Conservation (phyloP, 192 early-diverging fungal genomes). For the Linnemannia elongata region DNA sequence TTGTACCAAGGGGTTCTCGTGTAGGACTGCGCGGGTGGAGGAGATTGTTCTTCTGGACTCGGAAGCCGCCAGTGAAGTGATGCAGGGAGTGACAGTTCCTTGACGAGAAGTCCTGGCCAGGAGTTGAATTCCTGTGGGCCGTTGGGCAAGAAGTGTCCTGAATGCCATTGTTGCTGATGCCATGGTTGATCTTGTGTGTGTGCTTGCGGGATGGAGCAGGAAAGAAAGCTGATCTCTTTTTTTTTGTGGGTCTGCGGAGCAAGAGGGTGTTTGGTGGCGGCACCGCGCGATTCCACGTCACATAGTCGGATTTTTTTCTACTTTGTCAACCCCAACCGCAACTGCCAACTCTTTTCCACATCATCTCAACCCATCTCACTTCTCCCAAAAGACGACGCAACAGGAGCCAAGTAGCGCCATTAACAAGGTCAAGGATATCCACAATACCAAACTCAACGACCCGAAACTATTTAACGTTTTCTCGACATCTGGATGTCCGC, state of each 20-base stretch:
- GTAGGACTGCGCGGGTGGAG: slow-evolving; percentile 26
- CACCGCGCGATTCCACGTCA: slow-evolving; percentile 4
- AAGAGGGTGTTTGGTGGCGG: slow-evolving; percentile 5
- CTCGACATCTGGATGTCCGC: slow-evolving; percentile 2
- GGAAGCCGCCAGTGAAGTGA: background rate
- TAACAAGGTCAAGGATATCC: background rate
- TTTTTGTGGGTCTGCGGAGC: background rate
- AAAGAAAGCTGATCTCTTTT: background rate
- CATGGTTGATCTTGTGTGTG: background rate
- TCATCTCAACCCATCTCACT: background rate
- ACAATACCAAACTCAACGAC: background rate
- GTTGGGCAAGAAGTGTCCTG: background rate
- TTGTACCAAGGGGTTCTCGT: slow-evolving; percentile 68
- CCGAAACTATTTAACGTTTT: background rate
- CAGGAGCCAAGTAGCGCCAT: background rate
- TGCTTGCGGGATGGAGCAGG: background rate
- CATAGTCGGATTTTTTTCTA: background rate
- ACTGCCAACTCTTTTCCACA: slow-evolving; percentile 3
- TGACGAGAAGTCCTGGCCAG: background rate
- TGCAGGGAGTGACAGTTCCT: background rate
- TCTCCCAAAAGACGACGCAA: background rate
- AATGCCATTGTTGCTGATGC: background rate
- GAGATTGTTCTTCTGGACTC: slow-evolving; percentile 29
- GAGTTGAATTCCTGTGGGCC: background rate
- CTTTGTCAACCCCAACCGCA: background rate